Evolutionary conservation across 2,329 filamentous ascomycete species (phyloP), one percentile per base, ranked within the genome.

Genomic region (Ophiocordyceps robertsii): DNA sequence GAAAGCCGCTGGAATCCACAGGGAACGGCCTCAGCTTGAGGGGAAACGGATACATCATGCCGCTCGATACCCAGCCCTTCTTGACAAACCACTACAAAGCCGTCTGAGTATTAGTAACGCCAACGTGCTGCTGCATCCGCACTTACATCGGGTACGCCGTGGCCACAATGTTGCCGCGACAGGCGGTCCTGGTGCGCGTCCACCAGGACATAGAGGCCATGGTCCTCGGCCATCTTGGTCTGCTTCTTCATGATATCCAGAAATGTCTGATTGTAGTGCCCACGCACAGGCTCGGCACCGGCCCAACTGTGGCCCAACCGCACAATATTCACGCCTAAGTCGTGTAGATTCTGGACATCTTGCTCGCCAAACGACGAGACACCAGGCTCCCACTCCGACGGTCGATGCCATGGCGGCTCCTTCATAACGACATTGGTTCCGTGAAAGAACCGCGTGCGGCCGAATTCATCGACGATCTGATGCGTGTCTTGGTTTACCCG

Each of bases 341-440:
- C 48, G 24, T 40, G 48, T 12, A 50, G 37, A n/a, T 45, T 50
- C 8, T 36, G 37, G 9, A 44, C 48, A 30, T 50, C 48, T 19
- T 44, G 41, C 30, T 48, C 39, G 29, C 48, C 46, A 48, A 50
- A 50, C 5, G 48, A 48, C 19, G 48, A 46, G 1, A 45, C 43
- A 4, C 48, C 46, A 1, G 48, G 48, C 32, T 41, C 33, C 48
- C 48, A 50, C 12, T 48, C 43, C 29, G 42, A 24, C 3, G 46
- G 48, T 3, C 48, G 48, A 36, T 50, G 43, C 48, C 48, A 50
- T 13, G 48, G 48, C 29, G 46, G 33, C 17, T 48, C 38, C 29
- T 50, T 50, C 48, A 50, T 50, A 35, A 50, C 48, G 17, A 50
- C 48, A 36, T 48, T 50, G 19, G 48, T 50, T 16, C 48, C 48